Evolutionary conservation across 1,284 basidiomycete species (phyloP).

Genomic region (Cryptococcus sp.): DNA sequence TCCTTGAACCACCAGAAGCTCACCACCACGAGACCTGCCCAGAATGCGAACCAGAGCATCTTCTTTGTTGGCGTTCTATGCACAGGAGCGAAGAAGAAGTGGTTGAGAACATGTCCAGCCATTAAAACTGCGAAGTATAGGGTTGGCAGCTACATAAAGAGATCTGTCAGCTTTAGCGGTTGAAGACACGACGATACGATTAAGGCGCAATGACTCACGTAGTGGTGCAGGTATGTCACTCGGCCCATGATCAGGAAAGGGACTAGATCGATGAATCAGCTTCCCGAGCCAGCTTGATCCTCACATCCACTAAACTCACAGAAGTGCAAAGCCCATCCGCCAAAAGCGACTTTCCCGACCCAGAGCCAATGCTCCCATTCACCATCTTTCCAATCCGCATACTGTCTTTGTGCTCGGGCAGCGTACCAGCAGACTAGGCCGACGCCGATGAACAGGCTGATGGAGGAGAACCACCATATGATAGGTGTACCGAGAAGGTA

Average conservation of each 20-base stretch:
- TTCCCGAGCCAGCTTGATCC: neutral
- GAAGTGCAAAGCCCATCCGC: constrained; percentile 92
- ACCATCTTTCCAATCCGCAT: constrained; percentile 80
- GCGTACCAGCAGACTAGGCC: constrained; percentile 68
- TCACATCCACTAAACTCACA: constrained; percentile 57
- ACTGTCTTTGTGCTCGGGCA: constrained; percentile 82
- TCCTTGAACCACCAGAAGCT: constrained; percentile 94
- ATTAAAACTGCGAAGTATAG: constrained; percentile 94
- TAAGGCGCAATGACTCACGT: constrained; percentile 57
- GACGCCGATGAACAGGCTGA: constrained; percentile 66
- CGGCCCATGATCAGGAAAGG: constrained; percentile 97
- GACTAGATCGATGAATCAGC: constrained; percentile 56
- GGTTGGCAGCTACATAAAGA: constrained; percentile 71
- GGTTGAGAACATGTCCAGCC: constrained; percentile 86
- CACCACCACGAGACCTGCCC: constrained; percentile 64
- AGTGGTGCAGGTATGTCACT: constrained; percentile 58
- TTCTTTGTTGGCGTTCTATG: constrained; percentile 67
- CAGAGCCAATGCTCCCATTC: constrained; percentile 96
- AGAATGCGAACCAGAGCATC: constrained; percentile 67
- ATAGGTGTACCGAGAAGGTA: constrained; percentile 91
- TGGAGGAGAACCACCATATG: constrained; percentile 83
- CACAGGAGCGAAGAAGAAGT: constrained; percentile 78
- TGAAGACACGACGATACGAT: neutral
- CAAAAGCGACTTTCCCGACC: constrained; percentile 84
- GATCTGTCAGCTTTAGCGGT: too few species aligned